Evolutionary conservation across 768 basidiomycete genomes (phyloP).

Genomic region (Tylopilus subfusipes): DNA sequence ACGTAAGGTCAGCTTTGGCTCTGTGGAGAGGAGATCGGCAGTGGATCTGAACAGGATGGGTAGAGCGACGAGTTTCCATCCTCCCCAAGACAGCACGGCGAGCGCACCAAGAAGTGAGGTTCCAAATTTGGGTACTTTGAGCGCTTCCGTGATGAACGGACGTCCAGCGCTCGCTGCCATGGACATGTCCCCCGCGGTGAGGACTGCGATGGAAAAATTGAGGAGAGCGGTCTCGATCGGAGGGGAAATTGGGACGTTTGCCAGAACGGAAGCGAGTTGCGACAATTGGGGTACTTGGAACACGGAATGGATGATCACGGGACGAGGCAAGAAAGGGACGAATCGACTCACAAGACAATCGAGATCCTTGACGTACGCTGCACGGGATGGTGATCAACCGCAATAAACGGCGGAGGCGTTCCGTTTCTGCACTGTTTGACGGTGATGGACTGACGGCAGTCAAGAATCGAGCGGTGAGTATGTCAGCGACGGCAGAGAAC

Average conservation of each 20-base stretch:
- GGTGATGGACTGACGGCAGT: slow-evolving; percentile 2
- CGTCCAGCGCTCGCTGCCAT: slow-evolving; percentile 40
- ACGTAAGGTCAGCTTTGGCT: slow-evolving; percentile 42
- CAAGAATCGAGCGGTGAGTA: slow-evolving; percentile 43
- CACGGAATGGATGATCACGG: not conserved
- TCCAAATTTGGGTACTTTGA: slow-evolving; percentile 39
- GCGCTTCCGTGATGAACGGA: slow-evolving; percentile 37
- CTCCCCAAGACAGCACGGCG: slow-evolving; percentile 66
- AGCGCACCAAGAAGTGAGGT: slow-evolving; percentile 57
- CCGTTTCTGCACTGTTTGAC: slow-evolving; percentile 21
- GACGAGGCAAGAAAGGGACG: not conserved
- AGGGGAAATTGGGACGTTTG: slow-evolving; percentile 26
- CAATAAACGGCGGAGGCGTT: slow-evolving; percentile 48
- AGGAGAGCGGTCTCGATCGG: slow-evolving; percentile 32
- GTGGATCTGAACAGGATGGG: slow-evolving; percentile 56
- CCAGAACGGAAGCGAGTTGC: slow-evolving; percentile 32
- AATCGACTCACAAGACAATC: slow-evolving; percentile 52
- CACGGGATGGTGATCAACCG: slow-evolving; percentile 55
- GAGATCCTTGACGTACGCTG: slow-evolving; percentile 68
- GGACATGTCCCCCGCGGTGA: slow-evolving; percentile 43
- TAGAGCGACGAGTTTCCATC: slow-evolving; percentile 68
- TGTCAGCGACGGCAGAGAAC: slow-evolving; percentile 54
- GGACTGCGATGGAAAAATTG: slow-evolving; percentile 32
- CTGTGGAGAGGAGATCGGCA: slow-evolving; percentile 41
- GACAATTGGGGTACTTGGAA: slow-evolving; percentile 36